Evolutionary conservation across 441 rosid genomes (phyloP), one percentile per base, ranked within the genome.

Genomic region (Erodium texanum): DNA sequence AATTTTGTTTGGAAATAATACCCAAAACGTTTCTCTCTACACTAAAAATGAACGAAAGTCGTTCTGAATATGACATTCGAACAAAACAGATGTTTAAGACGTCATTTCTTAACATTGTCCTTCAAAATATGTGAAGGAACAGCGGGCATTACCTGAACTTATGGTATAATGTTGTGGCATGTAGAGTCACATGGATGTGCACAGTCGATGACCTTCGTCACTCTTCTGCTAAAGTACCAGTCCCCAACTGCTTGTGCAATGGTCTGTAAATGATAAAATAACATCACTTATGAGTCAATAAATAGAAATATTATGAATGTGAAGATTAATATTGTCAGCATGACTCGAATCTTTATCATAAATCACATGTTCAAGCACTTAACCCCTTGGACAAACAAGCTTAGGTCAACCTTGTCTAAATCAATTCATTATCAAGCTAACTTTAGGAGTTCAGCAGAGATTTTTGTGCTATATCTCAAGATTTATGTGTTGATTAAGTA

Each of bases 191-290:
- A 88, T 22, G 93, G 93, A 77, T 86, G 86, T 65, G 86, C 81
- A 36, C 84, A 78, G 70, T 67, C 93, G 62, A 86, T 81, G 76
- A 78, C 80, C 77, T 83, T 84, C 32, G 77, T 70, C 71, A 68
- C 77, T 14, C 69, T 64, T 78, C 90, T 78, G 73, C 83, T 74
- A 11, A 78, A 84, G 77, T 88, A 88, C 93, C 90, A 88, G 75
- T 86, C 89, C 34, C 93, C 93, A 10, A 86, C 87, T 29, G 86
- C 82, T 70, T 69, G 80, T 68, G 90, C 82, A 66, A 88, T 86
- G 29, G 86, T 78, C 93, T 84, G 84, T 8, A 48, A 67, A 36
- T 38, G 43, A 66, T 19, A 14, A 16, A 7, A 5, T 50, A 48
- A 24, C 34, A 5, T 52, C 6, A 5, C 62, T 45, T 48, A 43